Evolutionary conservation across 2,329 filamentous ascomycete genomes (phyloP).

Genomic region (Coccinonectria pachysandricola): DNA sequence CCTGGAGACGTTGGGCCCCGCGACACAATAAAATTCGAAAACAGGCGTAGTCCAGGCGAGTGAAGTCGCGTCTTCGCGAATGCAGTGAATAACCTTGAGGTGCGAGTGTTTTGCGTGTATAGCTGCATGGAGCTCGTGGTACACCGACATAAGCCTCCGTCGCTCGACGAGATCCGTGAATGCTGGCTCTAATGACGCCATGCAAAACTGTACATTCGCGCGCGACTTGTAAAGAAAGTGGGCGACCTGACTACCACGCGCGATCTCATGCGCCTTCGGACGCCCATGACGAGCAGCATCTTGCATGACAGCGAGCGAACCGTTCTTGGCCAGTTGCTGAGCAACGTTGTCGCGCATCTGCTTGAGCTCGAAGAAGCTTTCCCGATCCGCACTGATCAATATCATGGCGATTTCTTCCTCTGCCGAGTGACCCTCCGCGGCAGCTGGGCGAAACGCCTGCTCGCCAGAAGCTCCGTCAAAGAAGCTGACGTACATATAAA

Average conservation of each 20-base stretch:
- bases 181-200: constrained; percentile 67
- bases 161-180: constrained; percentile 50
- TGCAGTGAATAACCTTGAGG: constrained; percentile 75
- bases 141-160: constrained; percentile 70
- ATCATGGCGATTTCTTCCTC: constrained; percentile 82
- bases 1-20: constrained; percentile 58
- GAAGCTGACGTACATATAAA: constrained; percentile 99
- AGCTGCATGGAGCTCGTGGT: constrained; percentile 72
- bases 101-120: constrained; percentile 79
- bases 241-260: constrained; percentile 68
- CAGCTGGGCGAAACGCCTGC: constrained; percentile 35
- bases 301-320: constrained; percentile 64
- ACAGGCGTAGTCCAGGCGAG: constrained; percentile 84
- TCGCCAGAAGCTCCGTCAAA: constrained; percentile 49
- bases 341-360: constrained; percentile 55
- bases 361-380: constrained; percentile 85
- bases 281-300: constrained; percentile 61
- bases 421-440: constrained; percentile 54
- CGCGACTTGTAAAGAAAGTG: constrained; percentile 96
- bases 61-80: constrained; percentile 63
- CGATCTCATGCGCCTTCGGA: constrained; percentile 61
- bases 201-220: constrained; percentile 89
- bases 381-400: constrained; percentile 84
- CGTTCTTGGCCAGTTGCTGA: constrained; percentile 64
- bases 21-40: constrained; percentile 95